Conservation (phyloP, 2,329 filamentous ascomycete genomes). For the Colletotrichum camelliae region DNA sequence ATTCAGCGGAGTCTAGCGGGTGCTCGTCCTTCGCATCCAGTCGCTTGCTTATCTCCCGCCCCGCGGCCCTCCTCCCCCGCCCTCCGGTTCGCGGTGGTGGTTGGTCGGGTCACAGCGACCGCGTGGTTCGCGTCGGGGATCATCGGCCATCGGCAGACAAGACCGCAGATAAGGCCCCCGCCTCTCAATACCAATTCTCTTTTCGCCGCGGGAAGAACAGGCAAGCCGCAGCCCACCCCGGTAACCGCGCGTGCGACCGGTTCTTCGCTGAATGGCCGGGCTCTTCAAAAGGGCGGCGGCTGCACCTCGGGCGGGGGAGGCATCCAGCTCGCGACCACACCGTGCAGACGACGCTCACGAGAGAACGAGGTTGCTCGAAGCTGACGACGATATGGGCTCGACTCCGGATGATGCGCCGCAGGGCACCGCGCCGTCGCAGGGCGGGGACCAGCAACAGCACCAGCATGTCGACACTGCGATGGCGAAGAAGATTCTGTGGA, state of each 20-base stretch:
- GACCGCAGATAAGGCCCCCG: background rate
- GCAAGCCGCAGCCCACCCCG: background rate
- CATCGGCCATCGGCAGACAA: conserved; percentile 13
- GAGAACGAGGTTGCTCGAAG: background rate
- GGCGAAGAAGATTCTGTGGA: conserved; percentile 48
- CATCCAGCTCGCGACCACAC: background rate
- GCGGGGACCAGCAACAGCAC: background rate
- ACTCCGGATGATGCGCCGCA: background rate
- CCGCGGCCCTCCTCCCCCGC: background rate
- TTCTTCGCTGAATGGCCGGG: background rate
- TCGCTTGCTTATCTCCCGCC: conserved; percentile 3
- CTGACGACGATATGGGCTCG: conserved; percentile 10
- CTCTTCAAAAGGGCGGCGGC: conserved; percentile 10
- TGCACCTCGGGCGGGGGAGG: background rate
- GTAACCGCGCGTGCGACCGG: background rate
- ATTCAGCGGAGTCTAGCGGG: conserved; percentile 14
- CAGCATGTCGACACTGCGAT: conserved; percentile 24
- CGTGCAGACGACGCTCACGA: background rate
- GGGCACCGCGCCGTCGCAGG: background rate
- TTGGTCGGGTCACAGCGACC: background rate
- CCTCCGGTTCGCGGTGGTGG: background rate
- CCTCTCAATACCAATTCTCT: no score
- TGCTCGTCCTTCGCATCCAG: background rate
- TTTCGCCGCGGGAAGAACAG: conserved; percentile 1
- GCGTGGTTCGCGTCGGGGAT: background rate